phyloP scores from a whole-genome alignment of 306 rosid genomes.

The Pueraria montana region DNA sequence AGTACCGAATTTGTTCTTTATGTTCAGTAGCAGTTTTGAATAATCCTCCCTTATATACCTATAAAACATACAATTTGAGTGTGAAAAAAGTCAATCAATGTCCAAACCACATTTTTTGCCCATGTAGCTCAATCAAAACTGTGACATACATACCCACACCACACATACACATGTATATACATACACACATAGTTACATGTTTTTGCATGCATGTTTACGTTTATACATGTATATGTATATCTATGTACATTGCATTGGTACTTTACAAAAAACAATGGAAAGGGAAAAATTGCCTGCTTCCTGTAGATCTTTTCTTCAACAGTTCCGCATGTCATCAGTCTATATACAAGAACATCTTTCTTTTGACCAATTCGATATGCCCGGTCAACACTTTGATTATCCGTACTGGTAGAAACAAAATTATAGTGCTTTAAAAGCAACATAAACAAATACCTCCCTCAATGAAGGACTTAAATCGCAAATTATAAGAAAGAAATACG shows the following conservation, averaged over 20 bases:
- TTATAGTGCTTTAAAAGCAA: constrained; percentile 24
- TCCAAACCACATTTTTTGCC: neutral
- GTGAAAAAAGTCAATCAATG: constrained; percentile 29
- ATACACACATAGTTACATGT: neutral
- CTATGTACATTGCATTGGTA: neutral
- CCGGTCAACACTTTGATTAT: constrained; percentile 96
- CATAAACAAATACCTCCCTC: neutral
- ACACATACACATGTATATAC: neutral
- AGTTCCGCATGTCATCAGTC: constrained; percentile 96
- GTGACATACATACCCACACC: neutral
- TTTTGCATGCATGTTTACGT: neutral
- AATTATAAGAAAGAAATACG: constrained; percentile 12
- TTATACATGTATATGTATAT: no score
- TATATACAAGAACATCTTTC: constrained; percentile 90
- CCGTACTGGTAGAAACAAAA: constrained; percentile 69
- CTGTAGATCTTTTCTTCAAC: constrained; percentile 97
- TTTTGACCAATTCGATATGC: constrained; percentile 97
- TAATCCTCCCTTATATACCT: constrained; percentile 90
- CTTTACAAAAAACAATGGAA: constrained; percentile 3
- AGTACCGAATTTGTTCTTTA: constrained; percentile 92
- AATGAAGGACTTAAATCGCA: neutral
- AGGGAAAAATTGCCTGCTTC: constrained; percentile 71
- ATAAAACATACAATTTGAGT: constrained; percentile 37
- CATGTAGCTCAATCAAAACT: constrained; percentile 25
- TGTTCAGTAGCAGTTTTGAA: constrained; percentile 96